Evolutionary conservation across 768 basidiomycete species (phyloP).

Genomic region (Macrocybe gigantea): DNA sequence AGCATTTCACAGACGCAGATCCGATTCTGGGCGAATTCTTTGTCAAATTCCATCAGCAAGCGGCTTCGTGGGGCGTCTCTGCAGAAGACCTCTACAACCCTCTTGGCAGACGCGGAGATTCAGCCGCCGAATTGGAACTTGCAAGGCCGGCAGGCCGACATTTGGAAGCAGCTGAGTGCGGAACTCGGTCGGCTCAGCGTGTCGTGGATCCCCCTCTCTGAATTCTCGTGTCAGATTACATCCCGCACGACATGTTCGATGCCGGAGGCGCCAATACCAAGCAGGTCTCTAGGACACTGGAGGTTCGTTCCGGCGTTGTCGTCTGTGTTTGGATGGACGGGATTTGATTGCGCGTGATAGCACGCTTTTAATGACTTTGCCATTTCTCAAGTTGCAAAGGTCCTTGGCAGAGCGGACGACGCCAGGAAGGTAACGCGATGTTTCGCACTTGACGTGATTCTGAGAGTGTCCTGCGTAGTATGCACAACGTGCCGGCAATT

Average conservation of each 20-base stretch:
- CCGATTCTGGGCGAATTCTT: constrained; percentile 62
- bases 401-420: constrained; percentile 44
- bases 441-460: neutral
- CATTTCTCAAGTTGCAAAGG: constrained; percentile 57
- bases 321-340: no score
- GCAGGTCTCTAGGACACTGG: constrained; percentile 56
- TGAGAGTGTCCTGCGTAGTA: constrained; percentile 32
- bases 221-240: constrained; percentile 23
- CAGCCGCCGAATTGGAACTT: constrained; percentile 59
- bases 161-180: constrained; percentile 49
- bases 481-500: constrained; percentile 47
- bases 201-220: neutral
- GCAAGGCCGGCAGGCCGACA: constrained; percentile 51
- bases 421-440: constrained; percentile 37
- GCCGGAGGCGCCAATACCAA: constrained; percentile 52
- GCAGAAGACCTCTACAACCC: constrained; percentile 45
- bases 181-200: neutral
- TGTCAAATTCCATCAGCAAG: constrained; percentile 54
- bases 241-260: constrained; percentile 34
- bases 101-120: constrained; percentile 53
- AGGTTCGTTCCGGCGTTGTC: constrained; percentile 27
- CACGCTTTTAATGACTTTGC: constrained; percentile 61
- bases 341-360: constrained; percentile 20
- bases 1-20: constrained; percentile 41
- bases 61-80: constrained; percentile 40